A percentile compares a stretch with the other conserved stretches of the same genome.
Conservation (phyloP, 169 alveolate genomes). For the Plasmodium ovale region DNA sequence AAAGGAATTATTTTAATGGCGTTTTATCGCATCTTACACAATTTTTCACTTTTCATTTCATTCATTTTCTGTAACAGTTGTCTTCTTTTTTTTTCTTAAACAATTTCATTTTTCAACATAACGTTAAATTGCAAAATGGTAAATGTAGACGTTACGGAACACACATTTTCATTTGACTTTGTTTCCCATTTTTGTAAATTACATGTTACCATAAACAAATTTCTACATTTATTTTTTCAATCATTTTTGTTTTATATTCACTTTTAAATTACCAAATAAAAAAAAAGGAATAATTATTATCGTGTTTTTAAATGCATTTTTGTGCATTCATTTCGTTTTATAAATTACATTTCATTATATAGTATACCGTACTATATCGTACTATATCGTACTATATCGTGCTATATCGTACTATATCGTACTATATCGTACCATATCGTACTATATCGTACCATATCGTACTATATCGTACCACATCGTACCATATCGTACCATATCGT, state of each 20-base stretch:
- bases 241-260: neutral
- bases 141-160: neutral
- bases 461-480: too few relatives aligned
- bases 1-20: too few relatives aligned
- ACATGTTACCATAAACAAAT: neutral
- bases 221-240: neutral
- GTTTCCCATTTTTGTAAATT: constrained; percentile 1
- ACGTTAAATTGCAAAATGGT: neutral
- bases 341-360: neutral
- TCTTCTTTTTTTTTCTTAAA: neutral
- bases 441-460: too few relatives aligned
- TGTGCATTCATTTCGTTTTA: constrained; percentile 10
- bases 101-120: neutral
- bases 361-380: neutral
- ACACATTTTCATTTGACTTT: neutral
- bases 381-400: too few relatives aligned
- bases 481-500: too few relatives aligned
- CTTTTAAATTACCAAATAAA: neutral
- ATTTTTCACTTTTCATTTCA: neutral
- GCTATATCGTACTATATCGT: too few relatives aligned
- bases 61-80: neutral
- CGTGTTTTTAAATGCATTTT: constrained; percentile 14
- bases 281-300: neutral
- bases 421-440: too few relatives aligned
- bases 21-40: neutral